These are phyloP conservation scores for Actinomucor elegans DNA, from an alignment of 371 early-diverging fungal genomes.

Conservation along the genomic window DNA sequence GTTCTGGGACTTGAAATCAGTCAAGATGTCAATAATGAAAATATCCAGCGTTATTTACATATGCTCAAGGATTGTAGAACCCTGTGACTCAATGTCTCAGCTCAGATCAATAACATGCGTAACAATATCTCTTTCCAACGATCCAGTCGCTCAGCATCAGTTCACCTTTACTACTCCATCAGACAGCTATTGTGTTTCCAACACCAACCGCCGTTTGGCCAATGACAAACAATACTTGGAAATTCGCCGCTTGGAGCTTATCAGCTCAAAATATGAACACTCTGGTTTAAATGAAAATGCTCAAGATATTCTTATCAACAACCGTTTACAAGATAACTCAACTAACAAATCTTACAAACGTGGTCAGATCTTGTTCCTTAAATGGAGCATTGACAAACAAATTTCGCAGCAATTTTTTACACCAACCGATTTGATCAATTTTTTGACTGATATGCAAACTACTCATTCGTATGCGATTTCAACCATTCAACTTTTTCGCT, in stretches of 20 bases:
- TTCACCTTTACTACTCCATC: no score
- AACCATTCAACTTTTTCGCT: no score
- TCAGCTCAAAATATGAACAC: neutral
- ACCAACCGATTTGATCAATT: constrained; percentile 12
- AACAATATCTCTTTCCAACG: no score
- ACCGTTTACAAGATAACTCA: neutral
- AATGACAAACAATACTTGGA: neutral
- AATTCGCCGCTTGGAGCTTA: constrained; percentile 1
- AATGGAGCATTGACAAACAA: neutral
- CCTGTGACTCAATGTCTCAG: neutral
- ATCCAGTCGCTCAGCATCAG: no score
- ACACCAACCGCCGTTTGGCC: neutral
- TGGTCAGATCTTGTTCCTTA: neutral
- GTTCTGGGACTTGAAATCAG: neutral
- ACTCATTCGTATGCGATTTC: neutral
- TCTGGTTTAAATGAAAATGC: neutral
- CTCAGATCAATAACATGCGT: no score
- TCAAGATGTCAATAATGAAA: neutral
- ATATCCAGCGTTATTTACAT: no score
- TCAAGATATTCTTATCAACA: no score
- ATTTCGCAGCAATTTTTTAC: no score
- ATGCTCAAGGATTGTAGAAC: constrained; percentile 1
- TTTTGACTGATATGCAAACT: neutral
- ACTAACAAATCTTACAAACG: neutral
- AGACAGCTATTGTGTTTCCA: no score